Evolutionary conservation across 2,329 filamentous ascomycete genomes (phyloP), one percentile per base, ranked within the genome.

Genomic region (Nannizziopsis barbatae): DNA sequence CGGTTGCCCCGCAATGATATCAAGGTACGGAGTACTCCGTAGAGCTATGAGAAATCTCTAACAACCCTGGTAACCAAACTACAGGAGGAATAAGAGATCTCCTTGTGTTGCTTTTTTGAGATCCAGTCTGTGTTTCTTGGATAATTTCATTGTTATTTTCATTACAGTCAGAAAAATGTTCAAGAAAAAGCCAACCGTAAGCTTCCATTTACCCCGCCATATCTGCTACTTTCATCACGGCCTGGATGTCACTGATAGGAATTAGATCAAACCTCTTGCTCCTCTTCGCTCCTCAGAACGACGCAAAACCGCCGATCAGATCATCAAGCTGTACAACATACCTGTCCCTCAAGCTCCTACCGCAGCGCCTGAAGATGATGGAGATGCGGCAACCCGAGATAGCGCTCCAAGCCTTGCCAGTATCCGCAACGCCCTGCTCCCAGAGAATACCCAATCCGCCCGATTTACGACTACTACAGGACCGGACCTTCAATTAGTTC

Each of bases 211-310:
- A 17, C 45, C 18, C 45, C 45, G 17, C 38, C 30, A 27, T 8
- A 14, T 12, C 8, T 10, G 12, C 3, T n/a, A 2, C 43, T 14
- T 5, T 14, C 15, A 33, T 15, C 17, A 11, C 9, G 35, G 31
- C 10, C 22, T 33, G 35, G 9, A 37, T 17, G 12, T 37, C 15
- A 33, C 44, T 39, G 20, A 47, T 15, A 27, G 22, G 42, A 40
- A 10, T 18, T 39, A 80, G 72, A 76, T 84, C 68, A 84, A 84
- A 67, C 77, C 80, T 14, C 69, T 81, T 10, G 73, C 80, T 3
- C 79, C 81, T 36, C 66, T 84, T 45, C 75, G 81, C 47, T 83
- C 80, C 4, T 83, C 80, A 1, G 81, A 84, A 57, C 74, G 81
- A 51, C 73, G 81, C 50, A 80, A 77, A 56, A 76, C 80, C 32